Evolutionary conservation across 305 asterid genomes (phyloP), one percentile per base, ranked within the genome.

Genomic region (Fraxinus greggii): DNA sequence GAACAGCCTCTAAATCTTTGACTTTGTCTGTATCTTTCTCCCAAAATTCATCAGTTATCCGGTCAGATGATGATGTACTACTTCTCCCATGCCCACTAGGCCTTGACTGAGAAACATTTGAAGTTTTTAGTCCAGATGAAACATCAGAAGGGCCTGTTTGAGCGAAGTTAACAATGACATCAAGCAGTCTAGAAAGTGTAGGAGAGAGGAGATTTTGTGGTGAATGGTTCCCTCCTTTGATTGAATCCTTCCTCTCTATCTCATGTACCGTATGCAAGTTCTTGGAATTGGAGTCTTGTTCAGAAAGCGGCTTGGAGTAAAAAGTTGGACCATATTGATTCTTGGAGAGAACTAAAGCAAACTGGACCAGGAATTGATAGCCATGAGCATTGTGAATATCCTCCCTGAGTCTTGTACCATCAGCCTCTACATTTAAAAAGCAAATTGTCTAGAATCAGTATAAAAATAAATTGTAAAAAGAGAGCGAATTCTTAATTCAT

Each of bases 311-410:
- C 80, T 75, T 77, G 54, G 92, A 85, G 83, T 87, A 73, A 65
- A 86, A 84, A 76, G 89, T 81, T 80, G 86, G 92, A 89, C 86
- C 87, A 77, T 82, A 85, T 87, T 87, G 90, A 80, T 84, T 88
- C 82, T 88, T 91, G 21, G 98, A 91, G 76, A 97, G 92, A 82
- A 91, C 85, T 89, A 95, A 90, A 78, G 99, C 98, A 95, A 97
- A 97, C 90, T 95, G 99, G 85, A 97, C 95, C 82, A 97, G 89
- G 92, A 87, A 95, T 80, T 97, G 99, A 90, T 97, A 97, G 78
- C 99, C 99, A 87, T 97, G 99, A 82, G 98, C 98, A 80, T 97
- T 97, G 86, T 92, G 99, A 86, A 97, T 91, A 87, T 95, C 98
- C 93, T 97, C 98, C 86, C 98, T 92, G 76, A 97, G 98, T 86